Base-by-base conservation (phyloP, 1,284 basidiomycete genomes). In the Tetrapyrgos nigripes region DNA sequence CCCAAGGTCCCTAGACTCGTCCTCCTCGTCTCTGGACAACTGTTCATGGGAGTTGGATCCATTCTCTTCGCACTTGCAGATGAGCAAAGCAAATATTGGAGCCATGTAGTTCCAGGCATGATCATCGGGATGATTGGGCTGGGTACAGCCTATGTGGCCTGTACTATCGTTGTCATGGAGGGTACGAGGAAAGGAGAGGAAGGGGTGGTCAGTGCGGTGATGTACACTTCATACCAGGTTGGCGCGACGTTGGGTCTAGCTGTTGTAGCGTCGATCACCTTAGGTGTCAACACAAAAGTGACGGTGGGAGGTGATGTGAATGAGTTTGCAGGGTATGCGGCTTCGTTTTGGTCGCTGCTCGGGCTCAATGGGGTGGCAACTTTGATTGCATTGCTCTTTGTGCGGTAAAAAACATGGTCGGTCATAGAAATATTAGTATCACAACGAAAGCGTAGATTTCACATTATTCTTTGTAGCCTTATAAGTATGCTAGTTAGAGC, bases 121-220 rank as follows among this genome's bases (percentile, higher is more conserved):
- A 55, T 65, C 28, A 29, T 65, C 19, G 64, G 64, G 3, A 63
- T 58, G 37, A 31, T 55, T 11, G 64, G 64, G 10, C 37, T 60
- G 2, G 57, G 55, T n/a, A 24, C 55, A 10, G 57, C 57, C 5
- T 63, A 63, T 46, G 60, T 65, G 35, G 59, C 57, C 2, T 60
- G 58, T 43, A 63, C 60, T 4, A 60, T 58, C 19, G 35, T 55
- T n/a, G 60, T 63, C 14, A 65, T 65, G 64, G 64, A 59, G 11
- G 55, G 60, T 43, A 58, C 55, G n/a, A 50, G 55, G 46, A 29
- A 54, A 19, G 60, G 58, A 17, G 56, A 63, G 31, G 58, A 63
- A 21, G 64, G 64, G 21, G 62, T 65, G n/a, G 62, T 65, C n/a
- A 58, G 64, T 19, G 64, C 64, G 14, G 52, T 62, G 27, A 65